phyloP scores from a whole-genome alignment of 331 rosid species.

The Phaseolus coccineus region DNA sequence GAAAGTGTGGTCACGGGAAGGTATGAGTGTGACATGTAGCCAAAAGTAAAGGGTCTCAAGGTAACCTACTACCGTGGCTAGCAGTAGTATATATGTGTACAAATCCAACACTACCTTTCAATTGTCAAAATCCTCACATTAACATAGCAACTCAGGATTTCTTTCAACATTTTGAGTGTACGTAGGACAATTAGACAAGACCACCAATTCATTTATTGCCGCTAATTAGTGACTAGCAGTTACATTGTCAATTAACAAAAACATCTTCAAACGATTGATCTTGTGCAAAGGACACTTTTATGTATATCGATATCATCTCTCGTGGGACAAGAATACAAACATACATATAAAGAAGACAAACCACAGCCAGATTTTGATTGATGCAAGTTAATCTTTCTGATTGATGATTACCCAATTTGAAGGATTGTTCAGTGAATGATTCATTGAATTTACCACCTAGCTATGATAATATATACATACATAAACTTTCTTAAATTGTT shows the following conservation, averaged over 20 bases:
- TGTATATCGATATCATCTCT: slow-evolving; percentile 5
- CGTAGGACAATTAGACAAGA: slow-evolving; percentile 29
- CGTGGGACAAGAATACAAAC: slow-evolving; percentile 13
- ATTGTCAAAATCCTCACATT: slow-evolving; percentile 34
- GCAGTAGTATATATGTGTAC: slow-evolving; percentile 8
- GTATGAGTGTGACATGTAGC: background rate
- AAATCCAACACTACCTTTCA: slow-evolving; percentile 29
- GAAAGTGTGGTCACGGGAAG: slow-evolving; percentile 25
- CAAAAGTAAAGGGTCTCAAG: slow-evolving; percentile 17
- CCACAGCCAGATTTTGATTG: slow-evolving; percentile 36
- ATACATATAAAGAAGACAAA: background rate
- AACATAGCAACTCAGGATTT: slow-evolving; percentile 3
- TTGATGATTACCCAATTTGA: background rate
- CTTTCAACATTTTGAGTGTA: background rate
- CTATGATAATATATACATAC: background rate
- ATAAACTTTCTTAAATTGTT: background rate
- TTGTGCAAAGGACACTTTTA: slow-evolving; percentile 30
- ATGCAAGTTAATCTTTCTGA: slow-evolving; percentile 6
- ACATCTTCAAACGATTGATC: slow-evolving; percentile 11
- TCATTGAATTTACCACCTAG: slow-evolving; percentile 28
- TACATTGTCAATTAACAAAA: slow-evolving; percentile 27
- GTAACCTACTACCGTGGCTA: slow-evolving; percentile 13
- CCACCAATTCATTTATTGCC: slow-evolving; percentile 28
- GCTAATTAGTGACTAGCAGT: slow-evolving; percentile 25
- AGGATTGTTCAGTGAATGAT: slow-evolving; percentile 29